Base-by-base conservation (phyloP, 805 yeast genomes). In the Suhomyces xylopsoci region DNA sequence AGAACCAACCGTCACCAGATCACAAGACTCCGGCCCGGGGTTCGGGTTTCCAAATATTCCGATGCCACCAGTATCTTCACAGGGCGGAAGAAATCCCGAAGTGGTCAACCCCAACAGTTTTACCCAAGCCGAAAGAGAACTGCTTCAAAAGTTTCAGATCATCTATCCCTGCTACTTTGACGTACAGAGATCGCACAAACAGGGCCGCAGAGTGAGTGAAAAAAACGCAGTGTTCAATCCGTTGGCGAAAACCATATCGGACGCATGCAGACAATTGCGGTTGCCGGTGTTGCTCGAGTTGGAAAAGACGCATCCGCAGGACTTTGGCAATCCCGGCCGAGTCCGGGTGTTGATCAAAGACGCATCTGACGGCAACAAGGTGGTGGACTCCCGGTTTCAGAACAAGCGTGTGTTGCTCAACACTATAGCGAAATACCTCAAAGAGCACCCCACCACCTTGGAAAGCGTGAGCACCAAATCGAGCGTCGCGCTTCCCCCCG, bases 321-420 rank as follows among this genome's bases (percentile, higher is more conserved):
- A 93, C 70, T 94, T 87, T 80, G 96, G 98, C 58, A 93, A 93
- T 65, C 96, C 97, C 4, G 99, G 99, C n/a, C 80, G 98, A 62
- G 92, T 94, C 34, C 82, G 96, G 59, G 87, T 91, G 20, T 74
- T 83, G 45, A 58, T 90, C 41, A 86, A 83, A 62, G 69, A 67
- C 48, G 59, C 61, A n/a, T 62, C 62, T 10, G 79, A 80, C 47
- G 69, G 78, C 9, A 84, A 82, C 1, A 48, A 51, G 20, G 48
- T 49, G 26, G 55, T 57, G 2, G 71, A 73, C 53, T 50, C 59
- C n/a, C 55, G 63, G 25, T 68, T 64, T 52, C 57, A 63, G 17
- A 70, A 64, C 47, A 91, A 92, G 66, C 82, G 96, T 60, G 83
- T 82, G 47, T 69, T 93, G 46, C 73, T 88, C 67, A 74, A 76